Base-by-base conservation (phyloP, 768 basidiomycete genomes). In the Pilatotrama ljubarskyi region DNA sequence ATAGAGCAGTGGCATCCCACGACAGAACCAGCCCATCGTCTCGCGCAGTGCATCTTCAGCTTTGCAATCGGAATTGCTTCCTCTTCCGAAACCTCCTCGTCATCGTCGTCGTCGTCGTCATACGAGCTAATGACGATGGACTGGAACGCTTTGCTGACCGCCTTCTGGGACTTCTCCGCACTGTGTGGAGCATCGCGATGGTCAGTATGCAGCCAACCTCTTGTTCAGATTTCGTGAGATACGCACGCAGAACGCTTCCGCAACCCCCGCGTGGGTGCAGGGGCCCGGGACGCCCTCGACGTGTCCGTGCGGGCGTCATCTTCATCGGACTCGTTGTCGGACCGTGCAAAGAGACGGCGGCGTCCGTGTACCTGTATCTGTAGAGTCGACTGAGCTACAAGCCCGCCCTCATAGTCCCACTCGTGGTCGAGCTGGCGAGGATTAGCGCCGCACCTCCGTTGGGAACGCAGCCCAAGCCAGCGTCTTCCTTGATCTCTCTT, bases 191-290 rank as follows among this genome's bases (percentile, higher is more conserved):
- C n/a, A n/a, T n/a, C n/a, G n/a, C n/a, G n/a, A n/a, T n/a, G n/a
- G n/a, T n/a, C n/a, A n/a, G n/a, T n/a, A n/a, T n/a, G n/a, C n/a
- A n/a, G n/a, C n/a, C n/a, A n/a, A n/a, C n/a, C n/a, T n/a, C n/a
- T n/a, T n/a, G n/a, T n/a, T n/a, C n/a, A n/a, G n/a, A n/a, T n/a
- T n/a, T n/a, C 37, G 25, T 1, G 24, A 29, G 44, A 36, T 8
- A 73, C 85, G 64, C 74, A 87, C 86, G 79, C 85, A 40, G 82
- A 78, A 64, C 87, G 76, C 68, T 78, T 82, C 2, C 87, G 87
- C 65, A 87, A 68, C 7, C 69, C 72, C 51, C 85, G 75, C n/a
- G 78, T 81, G n/a, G 83, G 82, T 11, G 75, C 72, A 36, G 74
- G 68, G 0, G 69, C 62, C 38, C 75, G 66, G 43, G 77, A 64